Conservation (phyloP, 2,329 filamentous ascomycete species). For the Thermoascus crustaceus region DNA sequence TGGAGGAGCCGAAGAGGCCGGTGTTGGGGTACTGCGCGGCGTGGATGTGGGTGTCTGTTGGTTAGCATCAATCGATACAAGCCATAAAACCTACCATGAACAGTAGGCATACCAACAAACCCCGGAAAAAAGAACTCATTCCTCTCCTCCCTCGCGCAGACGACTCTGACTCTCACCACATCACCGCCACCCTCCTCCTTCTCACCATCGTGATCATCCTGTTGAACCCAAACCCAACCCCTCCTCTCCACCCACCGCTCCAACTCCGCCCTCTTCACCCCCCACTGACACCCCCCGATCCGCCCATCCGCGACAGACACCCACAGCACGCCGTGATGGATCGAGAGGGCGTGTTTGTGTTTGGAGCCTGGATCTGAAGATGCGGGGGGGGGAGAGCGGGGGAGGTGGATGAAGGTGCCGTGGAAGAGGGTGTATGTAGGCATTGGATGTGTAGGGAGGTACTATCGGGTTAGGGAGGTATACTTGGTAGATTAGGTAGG, state of each 20-base stretch:
- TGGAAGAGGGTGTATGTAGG: constrained; percentile 41
- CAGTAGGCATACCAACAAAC: constrained; percentile 34
- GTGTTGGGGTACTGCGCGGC: constrained; percentile 91
- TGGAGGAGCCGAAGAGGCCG: constrained; percentile 88
- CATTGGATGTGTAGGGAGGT: neutral
- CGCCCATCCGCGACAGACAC: constrained; percentile 25
- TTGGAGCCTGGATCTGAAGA: too few species aligned
- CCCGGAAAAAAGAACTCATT: constrained; percentile 41
- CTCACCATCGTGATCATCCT: constrained; percentile 13
- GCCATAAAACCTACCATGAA: neutral
- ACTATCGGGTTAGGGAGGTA: too few species aligned
- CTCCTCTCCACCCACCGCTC: constrained; percentile 20
- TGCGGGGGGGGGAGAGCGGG: constrained; percentile 37
- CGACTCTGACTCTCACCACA: constrained; percentile 23
- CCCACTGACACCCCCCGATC: constrained; percentile 29
- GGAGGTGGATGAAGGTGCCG: constrained; percentile 55
- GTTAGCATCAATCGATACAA: constrained; percentile 4
- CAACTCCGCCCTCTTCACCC: constrained; percentile 18
- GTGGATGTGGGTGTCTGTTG: constrained; percentile 84
- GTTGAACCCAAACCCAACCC: constrained; percentile 27
- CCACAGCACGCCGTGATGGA: constrained; percentile 43
- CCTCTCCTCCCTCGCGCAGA: constrained; percentile 32
- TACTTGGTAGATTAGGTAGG: too few species aligned
- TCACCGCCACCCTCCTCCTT: constrained; percentile 3
- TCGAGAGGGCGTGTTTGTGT: constrained; percentile 44